These are phyloP conservation scores for Pseudocohnilembus persalinus DNA, from an alignment of 169 alveolate species.

Conservation along the genomic window DNA sequence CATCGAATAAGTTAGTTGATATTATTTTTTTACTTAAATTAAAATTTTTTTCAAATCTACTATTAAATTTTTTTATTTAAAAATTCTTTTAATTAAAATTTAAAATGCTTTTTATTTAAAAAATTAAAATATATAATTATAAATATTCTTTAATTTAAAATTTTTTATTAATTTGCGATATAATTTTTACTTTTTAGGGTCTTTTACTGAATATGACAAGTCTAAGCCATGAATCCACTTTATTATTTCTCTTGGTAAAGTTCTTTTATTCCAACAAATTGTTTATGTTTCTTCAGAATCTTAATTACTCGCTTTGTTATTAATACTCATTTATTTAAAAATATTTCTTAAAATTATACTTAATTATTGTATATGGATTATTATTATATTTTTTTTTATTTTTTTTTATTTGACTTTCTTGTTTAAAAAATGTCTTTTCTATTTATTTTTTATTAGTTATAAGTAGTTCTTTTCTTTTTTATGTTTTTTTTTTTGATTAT, in stretches of 20 bases:
- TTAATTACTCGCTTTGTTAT: neutral
- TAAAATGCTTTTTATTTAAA: neutral
- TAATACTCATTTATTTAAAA: too few species aligned
- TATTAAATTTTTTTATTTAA: too few species aligned
- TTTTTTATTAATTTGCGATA: neutral
- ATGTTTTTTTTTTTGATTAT: too few species aligned
- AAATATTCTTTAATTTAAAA: slow-evolving; percentile 13
- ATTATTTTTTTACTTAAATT: neutral
- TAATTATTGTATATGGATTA: neutral
- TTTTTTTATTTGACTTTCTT: too few species aligned
- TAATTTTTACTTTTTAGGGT: slow-evolving; percentile 56
- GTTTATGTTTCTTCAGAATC: neutral
- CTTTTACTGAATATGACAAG: slow-evolving; percentile 75
- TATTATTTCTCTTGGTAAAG: slow-evolving; percentile 81
- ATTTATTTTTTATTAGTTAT: neutral
- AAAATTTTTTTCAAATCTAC: too few species aligned
- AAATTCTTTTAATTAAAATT: too few species aligned
- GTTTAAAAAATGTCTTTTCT: too few species aligned
- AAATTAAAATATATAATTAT: neutral
- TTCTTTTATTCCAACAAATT: neutral
- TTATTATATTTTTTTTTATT: too few species aligned
- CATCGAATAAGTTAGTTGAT: neutral
- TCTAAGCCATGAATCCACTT: slow-evolving; percentile 81
- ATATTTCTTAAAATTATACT: too few species aligned
- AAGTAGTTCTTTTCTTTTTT: too few species aligned